Base-by-base conservation (phyloP, 495 filamentous ascomycete species). In the Aspergillus campestris region DNA sequence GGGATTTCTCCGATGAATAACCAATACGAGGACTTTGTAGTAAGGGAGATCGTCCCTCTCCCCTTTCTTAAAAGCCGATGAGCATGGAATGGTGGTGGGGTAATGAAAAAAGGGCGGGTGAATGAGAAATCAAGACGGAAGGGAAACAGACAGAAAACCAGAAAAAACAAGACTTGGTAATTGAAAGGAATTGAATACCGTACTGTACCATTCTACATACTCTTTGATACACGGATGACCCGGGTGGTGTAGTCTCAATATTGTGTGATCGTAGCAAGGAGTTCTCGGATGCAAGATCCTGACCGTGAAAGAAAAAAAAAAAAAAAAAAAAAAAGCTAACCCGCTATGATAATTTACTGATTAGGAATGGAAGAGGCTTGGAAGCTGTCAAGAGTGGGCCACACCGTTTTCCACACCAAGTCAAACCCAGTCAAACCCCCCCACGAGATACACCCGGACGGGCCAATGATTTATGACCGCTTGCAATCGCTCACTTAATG, bases 361-460 rank as follows among this genome's bases (percentile, higher is more conserved):
- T 24, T 24, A 29, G 40, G 40, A 34, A 50, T 48, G 38, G 46
- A 50, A 51, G 35, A 39, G 49, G 44, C 46, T 52, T 56, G 53
- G 53, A 50, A 50, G 51, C 55, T 58, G 51, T 58, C 55, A 58
- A 53, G 45, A 50, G 51, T 52, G 55, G 55, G 51, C 35, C 55
- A 48, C 18, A 24, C 45, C 51, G 55, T 54, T 58, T 53, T 24
- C 18, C 18, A 24, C 1, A 24, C 18, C 18, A 24, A 24, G 18
- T 24, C 18, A 24, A 24, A 24, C 18, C 18, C 18, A 41, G 47
- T 37, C 18, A 12, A 28, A 41, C 14, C n/a, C 15, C 45, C 45
- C 55, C 51, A 54, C 42, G 48, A 51, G 44, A 49, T 34, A 38
- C 34, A 41, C 30, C 14, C 13, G 2, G 28, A 6, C 13, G 14